Base-by-base conservation (phyloP, 805 yeast species). In the Saturnispora quitensis region DNA sequence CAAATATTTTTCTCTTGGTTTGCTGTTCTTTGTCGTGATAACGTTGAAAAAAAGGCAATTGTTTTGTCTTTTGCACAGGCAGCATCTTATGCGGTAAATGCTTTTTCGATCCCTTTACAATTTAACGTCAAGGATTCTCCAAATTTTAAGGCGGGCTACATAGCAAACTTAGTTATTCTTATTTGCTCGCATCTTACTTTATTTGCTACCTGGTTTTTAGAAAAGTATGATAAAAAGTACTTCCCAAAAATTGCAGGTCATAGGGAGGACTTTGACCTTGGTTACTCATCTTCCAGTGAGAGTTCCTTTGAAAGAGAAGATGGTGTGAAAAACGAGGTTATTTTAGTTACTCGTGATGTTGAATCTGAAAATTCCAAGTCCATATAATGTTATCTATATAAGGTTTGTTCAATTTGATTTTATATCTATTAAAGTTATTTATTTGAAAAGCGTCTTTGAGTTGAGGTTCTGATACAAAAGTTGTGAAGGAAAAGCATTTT, bases 51-150 rank as follows among this genome's bases (percentile, higher is more conserved):
- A 40, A 59, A 55, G 25, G 62, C 61, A 3, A 17, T 59, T 15
- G 61, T 55, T 22, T 47, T 58, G 17, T 44, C 55, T 7, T 52
- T 54, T 36, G 52, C 54, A 22, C 57, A 60, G 27, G 56, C 57
- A 17, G 43, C 53, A 2, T 52, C 59, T 3, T 57, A 56, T 51
- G 60, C 53, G 1, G 49, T 53, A 10, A 57, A 60, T 47, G 59
- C 62, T 3, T 58, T 56, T 50, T 51, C 55, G 2, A 56, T 57
- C 36, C 62, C 62, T n/a, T 43, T 60, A 4, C 62, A 60, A 42
- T 60, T 48, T 36, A 51, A 57, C 27, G 24, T 51, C n/a, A 36
- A 50, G 8, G 38, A 52, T 20, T 50, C 56, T 1, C 62, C 62
- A 15, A 31, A 47, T 18, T 60, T 58, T 18, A 22, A 47, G 18